Base-by-base conservation (phyloP, 495 filamentous ascomycete genomes). In the Podospora australis region DNA sequence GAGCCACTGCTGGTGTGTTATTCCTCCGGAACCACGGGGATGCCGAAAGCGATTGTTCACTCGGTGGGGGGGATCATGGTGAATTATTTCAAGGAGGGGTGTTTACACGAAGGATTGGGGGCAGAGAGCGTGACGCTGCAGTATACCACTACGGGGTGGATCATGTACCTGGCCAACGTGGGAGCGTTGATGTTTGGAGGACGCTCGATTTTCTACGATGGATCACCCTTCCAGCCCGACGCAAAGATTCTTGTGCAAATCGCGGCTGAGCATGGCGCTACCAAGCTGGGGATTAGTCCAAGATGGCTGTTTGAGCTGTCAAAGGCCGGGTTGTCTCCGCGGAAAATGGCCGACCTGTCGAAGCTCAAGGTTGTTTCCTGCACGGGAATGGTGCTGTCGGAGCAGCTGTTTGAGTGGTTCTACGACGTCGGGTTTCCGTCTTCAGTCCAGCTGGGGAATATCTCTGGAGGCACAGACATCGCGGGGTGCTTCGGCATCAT, bases 361-460 rank as follows among this genome's bases (percentile, higher is more conserved):
- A 62, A 53, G 35, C 69, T 91, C 21, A 64, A 67, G 20, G 57
- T 68, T 13, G 84, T 89, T 14, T 79, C 75, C 8, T 78, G 73
- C 47, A 91, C 87, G 4, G 87, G 86, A 10, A 90, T 90, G 87
- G 85, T 89, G 1, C 73, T 90, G 7, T 77, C 82, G 6, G 77
- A 87, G 36, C 71, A 78, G 28, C 69, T 86, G 30, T 88, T 87
- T 59, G 78, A 86, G 47, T 91, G 85, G 85, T 88, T 90, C 71
- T 90, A 89, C 65, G 85, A 89, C 62, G 59, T 63, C n/a, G 87
- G 73, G 10, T 91, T 91, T 64, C 84, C 85, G 0, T 23, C 72
- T 2, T 62, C 68, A 52, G 71, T 78, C 3, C 84, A 84, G 6
- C 71, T 90, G 3, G 73, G 62, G 43, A 91, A 91, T 56, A 83